Evolutionary conservation across 1,139 yeast genomes (phyloP).

Genomic region (Hyphopichia burtonii): DNA sequence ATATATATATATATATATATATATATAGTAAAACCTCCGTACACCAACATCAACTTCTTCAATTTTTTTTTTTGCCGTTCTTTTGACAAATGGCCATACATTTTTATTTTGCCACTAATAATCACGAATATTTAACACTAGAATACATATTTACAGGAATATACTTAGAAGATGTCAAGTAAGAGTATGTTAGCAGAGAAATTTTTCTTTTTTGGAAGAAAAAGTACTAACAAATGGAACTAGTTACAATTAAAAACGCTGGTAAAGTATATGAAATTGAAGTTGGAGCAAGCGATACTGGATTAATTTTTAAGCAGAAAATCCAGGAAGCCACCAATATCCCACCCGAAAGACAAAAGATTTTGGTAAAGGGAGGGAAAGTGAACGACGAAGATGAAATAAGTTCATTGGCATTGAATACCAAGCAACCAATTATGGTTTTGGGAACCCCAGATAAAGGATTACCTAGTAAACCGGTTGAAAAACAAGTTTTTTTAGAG

Average conservation of each 20-base stretch:
- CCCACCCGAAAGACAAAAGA: constrained; percentile 85
- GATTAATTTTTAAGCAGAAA: constrained; percentile 68
- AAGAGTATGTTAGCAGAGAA: neutral
- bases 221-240: constrained; percentile 12
- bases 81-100: no score
- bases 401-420: constrained; percentile 53
- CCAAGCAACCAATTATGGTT: constrained; percentile 76
- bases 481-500: constrained; percentile 62
- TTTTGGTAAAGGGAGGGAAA: constrained; percentile 87
- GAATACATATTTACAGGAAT: no score
- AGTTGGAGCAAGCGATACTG: constrained; percentile 56
- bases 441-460: constrained; percentile 84
- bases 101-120: neutral
- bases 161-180: neutral
- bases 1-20: no score
- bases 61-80: neutral
- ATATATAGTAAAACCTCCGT: neutral
- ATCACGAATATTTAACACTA: neutral
- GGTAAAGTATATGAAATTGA: constrained; percentile 79
- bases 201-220: no score
- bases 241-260: constrained; percentile 71
- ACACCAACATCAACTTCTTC: neutral
- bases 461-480: constrained; percentile 58
- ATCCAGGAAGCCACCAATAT: constrained; percentile 75
- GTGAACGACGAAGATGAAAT: constrained; percentile 60